These are phyloP conservation scores for Achaetomiella virescens DNA, from an alignment of 495 filamentous ascomycete species.

Conservation along the genomic window DNA sequence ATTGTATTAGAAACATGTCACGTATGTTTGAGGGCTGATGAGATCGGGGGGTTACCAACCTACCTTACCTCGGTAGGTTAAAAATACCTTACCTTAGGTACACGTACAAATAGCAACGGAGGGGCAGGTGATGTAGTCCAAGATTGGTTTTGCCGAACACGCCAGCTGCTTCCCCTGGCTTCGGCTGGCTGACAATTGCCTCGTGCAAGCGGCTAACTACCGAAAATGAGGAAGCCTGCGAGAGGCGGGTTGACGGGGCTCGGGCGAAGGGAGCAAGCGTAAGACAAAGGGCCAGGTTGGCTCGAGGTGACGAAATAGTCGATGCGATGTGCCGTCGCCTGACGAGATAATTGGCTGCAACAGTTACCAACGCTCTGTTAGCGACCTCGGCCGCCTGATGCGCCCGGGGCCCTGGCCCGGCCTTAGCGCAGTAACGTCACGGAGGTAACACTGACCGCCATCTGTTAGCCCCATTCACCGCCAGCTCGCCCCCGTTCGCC, in stretches of 20 bases:
- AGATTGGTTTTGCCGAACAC: too few species aligned
- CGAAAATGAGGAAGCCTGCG: too few species aligned
- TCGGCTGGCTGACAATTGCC: neutral
- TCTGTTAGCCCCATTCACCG: conserved; percentile 21
- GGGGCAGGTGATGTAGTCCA: too few species aligned
- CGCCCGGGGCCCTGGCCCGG: conserved; percentile 8
- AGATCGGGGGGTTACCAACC: too few species aligned
- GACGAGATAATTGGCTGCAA: conserved; percentile 12
- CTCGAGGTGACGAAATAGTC: conserved; percentile 4
- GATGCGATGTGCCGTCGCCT: neutral
- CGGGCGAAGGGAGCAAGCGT: neutral
- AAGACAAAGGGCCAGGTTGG: conserved; percentile 6
- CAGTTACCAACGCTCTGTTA: conserved; percentile 15
- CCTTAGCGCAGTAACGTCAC: neutral
- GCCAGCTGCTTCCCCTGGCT: neutral
- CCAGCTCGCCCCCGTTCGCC: conserved; percentile 3
- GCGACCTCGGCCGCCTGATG: conserved; percentile 4
- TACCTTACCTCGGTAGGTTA: too few species aligned
- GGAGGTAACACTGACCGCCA: conserved; percentile 24
- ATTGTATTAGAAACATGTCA: too few species aligned
- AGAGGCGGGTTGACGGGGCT: neutral
- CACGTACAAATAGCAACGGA: too few species aligned
- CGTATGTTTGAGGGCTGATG: too few species aligned
- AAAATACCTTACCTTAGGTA: too few species aligned
- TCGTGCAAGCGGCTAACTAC: too few species aligned